Evolutionary conservation across 805 yeast species (phyloP).

Genomic region (Zygotorulaspora florentina): DNA sequence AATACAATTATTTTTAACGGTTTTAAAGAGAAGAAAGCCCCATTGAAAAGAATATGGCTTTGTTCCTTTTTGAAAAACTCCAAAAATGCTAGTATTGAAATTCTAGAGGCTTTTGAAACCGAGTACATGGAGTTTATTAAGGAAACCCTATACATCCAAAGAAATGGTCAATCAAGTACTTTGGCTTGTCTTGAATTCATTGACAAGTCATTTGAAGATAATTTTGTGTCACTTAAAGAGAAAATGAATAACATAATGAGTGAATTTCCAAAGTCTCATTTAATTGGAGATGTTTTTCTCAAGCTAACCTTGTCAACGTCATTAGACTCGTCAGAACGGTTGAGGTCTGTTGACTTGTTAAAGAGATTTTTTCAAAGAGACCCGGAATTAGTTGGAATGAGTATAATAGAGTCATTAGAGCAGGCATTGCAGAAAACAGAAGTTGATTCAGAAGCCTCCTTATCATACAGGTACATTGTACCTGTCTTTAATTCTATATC

Average conservation of each 20-base stretch:
- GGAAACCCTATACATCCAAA: constrained; percentile 38
- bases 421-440: constrained; percentile 20
- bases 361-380: constrained; percentile 31
- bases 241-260: constrained; percentile 12
- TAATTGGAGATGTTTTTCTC: constrained; percentile 48
- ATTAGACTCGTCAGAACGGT: constrained; percentile 36
- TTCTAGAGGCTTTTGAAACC: constrained; percentile 28
- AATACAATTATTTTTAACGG: constrained; percentile 50
- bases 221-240: constrained; percentile 4
- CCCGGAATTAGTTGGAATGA: constrained; percentile 41
- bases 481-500: constrained; percentile 41
- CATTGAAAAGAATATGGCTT: constrained; percentile 66
- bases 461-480: constrained; percentile 31
- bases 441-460: constrained; percentile 22
- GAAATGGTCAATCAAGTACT: constrained; percentile 38
- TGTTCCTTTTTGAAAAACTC: constrained; percentile 36
- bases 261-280: constrained; percentile 10
- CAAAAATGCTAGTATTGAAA: constrained; percentile 37
- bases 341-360: constrained; percentile 35
- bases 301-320: constrained; percentile 42
- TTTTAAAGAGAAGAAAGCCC: constrained; percentile 57
- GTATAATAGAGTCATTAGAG: constrained; percentile 44
- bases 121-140: constrained; percentile 28
- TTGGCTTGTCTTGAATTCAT: constrained; percentile 26
- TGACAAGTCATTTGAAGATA: constrained; percentile 14